Conservation (phyloP, 2,329 filamentous ascomycete species). For the Botrytis elliptica region DNA sequence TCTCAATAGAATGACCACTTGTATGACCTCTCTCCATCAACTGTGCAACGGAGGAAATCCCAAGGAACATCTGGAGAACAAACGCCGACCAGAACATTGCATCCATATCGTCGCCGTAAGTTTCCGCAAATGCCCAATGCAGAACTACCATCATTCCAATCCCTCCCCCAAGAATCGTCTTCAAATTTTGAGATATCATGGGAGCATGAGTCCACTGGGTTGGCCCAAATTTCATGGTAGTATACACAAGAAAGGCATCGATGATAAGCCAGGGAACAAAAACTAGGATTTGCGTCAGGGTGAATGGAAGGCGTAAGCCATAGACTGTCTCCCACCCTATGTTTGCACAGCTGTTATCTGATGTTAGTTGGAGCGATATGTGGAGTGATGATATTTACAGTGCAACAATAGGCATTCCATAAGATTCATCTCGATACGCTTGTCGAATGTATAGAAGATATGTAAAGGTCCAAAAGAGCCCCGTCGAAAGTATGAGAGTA, state of each 20-base stretch:
- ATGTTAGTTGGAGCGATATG: neutral
- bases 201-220: neutral
- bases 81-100: neutral
- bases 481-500: neutral
- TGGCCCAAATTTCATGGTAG: neutral
- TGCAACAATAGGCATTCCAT: slow-evolving; percentile 11
- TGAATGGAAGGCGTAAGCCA: neutral
- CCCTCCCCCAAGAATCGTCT: neutral
- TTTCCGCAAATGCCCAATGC: neutral
- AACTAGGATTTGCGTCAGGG: neutral
- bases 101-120: neutral
- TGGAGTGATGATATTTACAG: neutral
- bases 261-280: neutral
- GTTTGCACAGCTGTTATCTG: neutral
- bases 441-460: neutral
- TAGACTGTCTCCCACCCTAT: neutral
- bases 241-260: neutral
- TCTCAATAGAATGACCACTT: neutral
- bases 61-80: neutral
- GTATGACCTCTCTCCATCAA: neutral
- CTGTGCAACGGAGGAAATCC: slow-evolving; percentile 1
- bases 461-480: neutral
- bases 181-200: neutral
- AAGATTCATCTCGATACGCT: slow-evolving; percentile 9
- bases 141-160: neutral